Evolutionary conservation across 2,329 filamentous ascomycete genomes (phyloP), one percentile per base, ranked within the genome.

Genomic region (Beauveria pseudobassiana): DNA sequence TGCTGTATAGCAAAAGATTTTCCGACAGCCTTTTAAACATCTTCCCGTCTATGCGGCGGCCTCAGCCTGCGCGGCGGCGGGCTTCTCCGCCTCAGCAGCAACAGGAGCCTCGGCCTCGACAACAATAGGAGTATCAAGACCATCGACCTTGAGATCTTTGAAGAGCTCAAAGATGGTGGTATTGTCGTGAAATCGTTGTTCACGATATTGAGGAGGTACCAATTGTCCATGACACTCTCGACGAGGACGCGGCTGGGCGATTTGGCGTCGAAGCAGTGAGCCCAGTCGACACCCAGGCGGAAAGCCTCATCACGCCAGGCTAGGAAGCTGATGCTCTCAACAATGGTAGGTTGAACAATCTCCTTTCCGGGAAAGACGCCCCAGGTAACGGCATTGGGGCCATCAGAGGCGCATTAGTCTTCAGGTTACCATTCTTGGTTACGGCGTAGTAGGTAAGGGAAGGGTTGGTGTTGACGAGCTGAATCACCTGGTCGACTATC

Each of bases 271-370:
- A 96, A 91, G 73, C 95, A 99, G 70, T 91, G 90, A 24, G 91
- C 90, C 95, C 95, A 99, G 71, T 99, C 93, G 62, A 89, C 83
- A 60, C 95, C 95, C 10, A 99, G 83, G 64, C 90, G 86, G 80
- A 92, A 99, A 18, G 96, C 96, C 76, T 99, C 95, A 68, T 99
- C 95, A 77, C 96, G 96, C 95, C 95, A 99, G 2, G 95, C 95
- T 59, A 99, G 80, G 83, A 99, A 99, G 73, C 91, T 96, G 73
- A 99, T 88, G 20, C 91, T 96, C 78, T 99, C 95, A 58, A 99
- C 95, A 69, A 99, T 97, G n/a, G 95, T 99, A 16, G 95, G 95
- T 75, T 99, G 95, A n/a, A 99, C 93, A 71, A 99, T 97, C 76
- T 99, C 95, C 74, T 98, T 96, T 63, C 95, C 95, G 0, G 95